These are phyloP conservation scores for Boechera retrofracta DNA, from an alignment of 345 rosid genomes.

Conservation along the genomic window DNA sequence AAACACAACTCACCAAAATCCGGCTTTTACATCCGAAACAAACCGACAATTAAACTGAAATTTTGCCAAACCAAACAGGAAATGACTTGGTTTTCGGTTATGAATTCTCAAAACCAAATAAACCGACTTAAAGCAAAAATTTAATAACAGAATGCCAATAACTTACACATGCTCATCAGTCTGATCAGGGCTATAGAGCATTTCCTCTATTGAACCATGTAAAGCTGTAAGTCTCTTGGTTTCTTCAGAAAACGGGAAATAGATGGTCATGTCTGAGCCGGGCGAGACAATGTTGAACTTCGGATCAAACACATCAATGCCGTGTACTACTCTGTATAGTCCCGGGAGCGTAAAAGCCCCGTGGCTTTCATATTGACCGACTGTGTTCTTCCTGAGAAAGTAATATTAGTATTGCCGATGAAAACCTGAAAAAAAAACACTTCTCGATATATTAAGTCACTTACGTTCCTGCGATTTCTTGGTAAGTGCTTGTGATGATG, in stretches of 20 bases:
- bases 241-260: slow-evolving; percentile 75
- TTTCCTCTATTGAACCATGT: slow-evolving; percentile 82
- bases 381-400: slow-evolving; percentile 76
- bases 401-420: not conserved
- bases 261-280: slow-evolving; percentile 96
- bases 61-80: not conserved
- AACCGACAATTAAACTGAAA: not conserved
- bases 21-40: not conserved
- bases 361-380: slow-evolving; percentile 98
- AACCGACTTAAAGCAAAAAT: not conserved
- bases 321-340: slow-evolving; percentile 89
- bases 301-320: slow-evolving; percentile 96
- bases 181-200: slow-evolving; percentile 78
- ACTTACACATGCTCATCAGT: slow-evolving; percentile 84
- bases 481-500: slow-evolving; percentile 97
- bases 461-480: slow-evolving; percentile 99
- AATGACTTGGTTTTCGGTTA: not conserved
- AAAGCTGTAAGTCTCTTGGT: slow-evolving; percentile 75
- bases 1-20: not conserved
- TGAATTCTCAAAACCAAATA: not conserved
- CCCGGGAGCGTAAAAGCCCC: slow-evolving; percentile 93
- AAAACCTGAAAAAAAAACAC: not conserved
- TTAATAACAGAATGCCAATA: slow-evolving; percentile 20
- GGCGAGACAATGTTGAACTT: slow-evolving; percentile 98
- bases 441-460: slow-evolving; percentile 29